Percentiles rank a stretch among this genome's conserved stretches.
Conservation (phyloP, 345 rosid species). For the Moricandia arvensis region DNA sequence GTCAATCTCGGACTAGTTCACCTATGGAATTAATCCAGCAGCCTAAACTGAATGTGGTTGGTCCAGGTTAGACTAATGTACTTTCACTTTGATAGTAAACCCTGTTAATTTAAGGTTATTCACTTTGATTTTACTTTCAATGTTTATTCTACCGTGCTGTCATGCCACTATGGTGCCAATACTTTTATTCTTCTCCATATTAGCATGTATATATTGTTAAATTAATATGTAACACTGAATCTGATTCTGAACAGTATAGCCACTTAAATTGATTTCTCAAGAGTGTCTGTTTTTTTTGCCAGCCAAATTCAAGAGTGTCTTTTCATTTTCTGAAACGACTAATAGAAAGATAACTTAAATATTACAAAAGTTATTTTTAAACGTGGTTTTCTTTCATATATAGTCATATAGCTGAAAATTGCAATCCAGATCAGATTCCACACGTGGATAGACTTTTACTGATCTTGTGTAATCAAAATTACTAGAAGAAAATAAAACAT, state of each 20-base stretch:
- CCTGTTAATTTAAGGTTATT: background rate
- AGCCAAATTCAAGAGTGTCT: background rate
- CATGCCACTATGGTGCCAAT: background rate
- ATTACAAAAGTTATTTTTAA: background rate
- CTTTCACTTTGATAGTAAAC: background rate
- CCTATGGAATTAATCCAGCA: background rate
- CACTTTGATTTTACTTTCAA: background rate
- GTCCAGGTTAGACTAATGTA: background rate
- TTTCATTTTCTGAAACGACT: background rate
- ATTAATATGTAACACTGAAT: background rate
- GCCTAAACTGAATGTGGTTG: background rate
- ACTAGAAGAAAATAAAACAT: background rate
- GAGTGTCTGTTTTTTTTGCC: background rate
- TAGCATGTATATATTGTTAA: background rate
- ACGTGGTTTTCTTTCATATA: background rate
- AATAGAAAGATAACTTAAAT: background rate
- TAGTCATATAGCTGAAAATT: background rate
- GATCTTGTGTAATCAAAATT: background rate
- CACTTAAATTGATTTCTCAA: constrained; percentile 11
- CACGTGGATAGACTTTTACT: background rate
- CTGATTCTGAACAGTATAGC: background rate
- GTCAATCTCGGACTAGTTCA: background rate
- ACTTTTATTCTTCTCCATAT: background rate
- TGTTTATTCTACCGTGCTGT: background rate
- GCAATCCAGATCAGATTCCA: background rate